Evolutionary conservation across 1,284 basidiomycete species (phyloP).

Genomic region (Puccinia brachypodii): DNA sequence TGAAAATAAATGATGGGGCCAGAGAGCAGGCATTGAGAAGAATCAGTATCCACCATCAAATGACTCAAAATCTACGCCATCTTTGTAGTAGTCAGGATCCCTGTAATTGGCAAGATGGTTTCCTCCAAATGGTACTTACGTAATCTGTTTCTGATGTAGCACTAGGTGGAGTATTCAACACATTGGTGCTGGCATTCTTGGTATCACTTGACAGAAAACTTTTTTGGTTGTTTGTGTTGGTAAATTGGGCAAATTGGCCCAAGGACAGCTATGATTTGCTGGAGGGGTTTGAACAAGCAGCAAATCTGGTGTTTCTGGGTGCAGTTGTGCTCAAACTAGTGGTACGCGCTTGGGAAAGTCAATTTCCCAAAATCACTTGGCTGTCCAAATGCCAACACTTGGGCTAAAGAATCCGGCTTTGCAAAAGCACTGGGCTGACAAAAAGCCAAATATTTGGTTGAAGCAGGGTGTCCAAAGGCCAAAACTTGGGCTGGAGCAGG

Average conservation of each 20-base stretch:
- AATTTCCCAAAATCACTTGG: background rate
- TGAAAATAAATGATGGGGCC: no score
- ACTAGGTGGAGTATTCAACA: background rate
- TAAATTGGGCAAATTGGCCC: constrained; percentile 38
- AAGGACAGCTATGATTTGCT: background rate
- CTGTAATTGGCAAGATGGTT: no score
- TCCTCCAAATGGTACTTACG: no score
- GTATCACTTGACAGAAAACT: background rate
- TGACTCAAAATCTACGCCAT: no score
- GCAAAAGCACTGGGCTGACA: no score
- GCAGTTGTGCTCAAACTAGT: background rate
- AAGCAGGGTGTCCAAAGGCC: no score
- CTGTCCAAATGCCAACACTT: constrained; percentile 10
- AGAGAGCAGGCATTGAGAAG: no score
- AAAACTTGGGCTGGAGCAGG: no score
- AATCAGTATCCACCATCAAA: no score
- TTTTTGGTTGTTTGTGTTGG: background rate
- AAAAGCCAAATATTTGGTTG: no score
- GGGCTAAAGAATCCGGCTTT: no score
- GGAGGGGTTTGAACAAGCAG: constrained; percentile 24
- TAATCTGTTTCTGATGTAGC: background rate
- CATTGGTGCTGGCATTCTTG: background rate
- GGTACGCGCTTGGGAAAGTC: background rate
- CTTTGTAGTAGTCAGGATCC: no score
- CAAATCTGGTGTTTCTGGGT: constrained; percentile 11